phyloP scores from a whole-genome alignment of 2,329 filamentous ascomycete species.

The Coniochaeta hoffmannii region DNA sequence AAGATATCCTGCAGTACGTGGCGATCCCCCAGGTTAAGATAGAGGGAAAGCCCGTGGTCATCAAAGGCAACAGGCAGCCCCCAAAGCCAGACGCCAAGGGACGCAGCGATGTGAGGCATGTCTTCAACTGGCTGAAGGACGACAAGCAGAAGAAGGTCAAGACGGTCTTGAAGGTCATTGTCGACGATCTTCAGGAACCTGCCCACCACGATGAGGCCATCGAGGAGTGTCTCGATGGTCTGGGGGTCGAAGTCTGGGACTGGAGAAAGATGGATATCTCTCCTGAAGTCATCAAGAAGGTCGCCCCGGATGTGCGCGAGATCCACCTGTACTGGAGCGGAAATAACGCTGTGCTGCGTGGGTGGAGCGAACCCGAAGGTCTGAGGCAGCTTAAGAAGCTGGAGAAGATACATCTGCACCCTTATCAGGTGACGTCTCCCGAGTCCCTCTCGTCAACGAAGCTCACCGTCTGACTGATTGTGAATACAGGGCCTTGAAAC shows the following conservation, averaged over 20 bases:
- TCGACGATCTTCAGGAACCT: conserved; percentile 9
- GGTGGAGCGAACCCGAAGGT: conserved; percentile 21
- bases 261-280: conserved; percentile 12
- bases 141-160: conserved; percentile 4
- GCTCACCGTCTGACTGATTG: conserved; percentile 1
- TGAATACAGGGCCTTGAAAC: neutral
- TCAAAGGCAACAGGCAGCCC: neutral
- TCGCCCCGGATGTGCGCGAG: conserved; percentile 11
- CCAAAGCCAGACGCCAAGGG: conserved; percentile 2
- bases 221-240: conserved; percentile 8
- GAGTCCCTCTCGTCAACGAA: neutral
- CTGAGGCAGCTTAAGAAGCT: conserved; percentile 15
- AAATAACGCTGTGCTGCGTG: conserved; percentile 23
- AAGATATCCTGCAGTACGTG: conserved; percentile 9
- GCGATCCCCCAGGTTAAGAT: conserved; percentile 7
- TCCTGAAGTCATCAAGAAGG: conserved; percentile 11
- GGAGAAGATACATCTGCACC: conserved; percentile 15
- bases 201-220: conserved; percentile 12
- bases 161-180: conserved; percentile 9
- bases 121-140: conserved; percentile 4
- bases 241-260: conserved; percentile 12
- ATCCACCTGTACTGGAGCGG: conserved; percentile 23
- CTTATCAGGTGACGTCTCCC: conserved; percentile 11
- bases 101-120: conserved; percentile 3
- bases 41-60: neutral